These are phyloP conservation scores for Scutellaria galericulata DNA, from an alignment of 257 asterid species.

Conservation along the genomic window DNA sequence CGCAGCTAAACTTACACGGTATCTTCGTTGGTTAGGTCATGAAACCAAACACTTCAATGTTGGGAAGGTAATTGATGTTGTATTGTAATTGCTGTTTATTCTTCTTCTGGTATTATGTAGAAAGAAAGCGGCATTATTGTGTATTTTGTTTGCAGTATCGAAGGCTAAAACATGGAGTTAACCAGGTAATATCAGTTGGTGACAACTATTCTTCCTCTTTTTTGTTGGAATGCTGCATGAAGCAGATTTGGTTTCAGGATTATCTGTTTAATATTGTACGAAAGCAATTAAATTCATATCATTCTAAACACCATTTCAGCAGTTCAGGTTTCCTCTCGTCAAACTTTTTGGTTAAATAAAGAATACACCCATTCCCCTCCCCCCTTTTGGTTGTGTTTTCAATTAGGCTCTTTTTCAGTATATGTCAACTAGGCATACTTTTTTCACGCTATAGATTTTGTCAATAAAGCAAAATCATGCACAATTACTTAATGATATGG, in stretches of 20 bases:
- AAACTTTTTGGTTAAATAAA: slow-evolving; percentile 13
- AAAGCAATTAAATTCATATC: slow-evolving; percentile 10
- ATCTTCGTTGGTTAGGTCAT: slow-evolving; percentile 99
- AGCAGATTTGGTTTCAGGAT: slow-evolving; percentile 24
- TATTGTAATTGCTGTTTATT: slow-evolving; percentile 24
- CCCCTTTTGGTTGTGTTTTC: not conserved
- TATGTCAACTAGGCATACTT: slow-evolving; percentile 8
- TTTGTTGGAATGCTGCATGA: slow-evolving; percentile 27
- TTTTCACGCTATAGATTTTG: slow-evolving; percentile 16
- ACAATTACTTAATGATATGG: not conserved
- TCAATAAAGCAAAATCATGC: slow-evolving; percentile 15
- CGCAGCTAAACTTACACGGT: slow-evolving; percentile 97
- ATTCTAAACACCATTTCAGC: slow-evolving; percentile 4
- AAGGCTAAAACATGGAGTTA: slow-evolving; percentile 92
- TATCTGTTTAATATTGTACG: slow-evolving; percentile 14
- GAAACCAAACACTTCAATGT: slow-evolving; percentile 99
- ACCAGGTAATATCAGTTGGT: slow-evolving; percentile 70
- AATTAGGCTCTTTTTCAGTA: slow-evolving; percentile 13
- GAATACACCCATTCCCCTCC: not conserved
- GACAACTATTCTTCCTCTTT: slow-evolving; percentile 32
- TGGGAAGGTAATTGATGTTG: slow-evolving; percentile 72
- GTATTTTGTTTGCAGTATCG: slow-evolving; percentile 74
- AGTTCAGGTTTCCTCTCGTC: slow-evolving; percentile 4
- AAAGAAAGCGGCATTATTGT: slow-evolving; percentile 31
- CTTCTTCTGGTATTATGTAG: slow-evolving; percentile 27